Conservation (phyloP, 495 filamentous ascomycete species). For the Collariella sp. region DNA sequence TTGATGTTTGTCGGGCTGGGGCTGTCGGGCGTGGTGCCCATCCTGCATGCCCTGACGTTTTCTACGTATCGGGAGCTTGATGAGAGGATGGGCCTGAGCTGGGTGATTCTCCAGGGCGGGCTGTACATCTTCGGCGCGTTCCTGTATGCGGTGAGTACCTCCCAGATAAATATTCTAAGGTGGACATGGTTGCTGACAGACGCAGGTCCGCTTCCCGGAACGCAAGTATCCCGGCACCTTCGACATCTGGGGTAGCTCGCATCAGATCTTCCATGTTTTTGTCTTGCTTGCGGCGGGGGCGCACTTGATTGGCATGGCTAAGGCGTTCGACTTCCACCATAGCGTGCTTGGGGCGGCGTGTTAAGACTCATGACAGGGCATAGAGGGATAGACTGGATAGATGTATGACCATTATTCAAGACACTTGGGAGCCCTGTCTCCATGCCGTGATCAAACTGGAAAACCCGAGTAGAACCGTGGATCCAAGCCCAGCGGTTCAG, state of each 20-base stretch:
- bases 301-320: conserved; percentile 55
- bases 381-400: background rate
- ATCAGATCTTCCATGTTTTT: conserved; percentile 72
- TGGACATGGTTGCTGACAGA: background rate
- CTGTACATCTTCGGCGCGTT: conserved; percentile 81
- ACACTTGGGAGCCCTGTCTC: no score
- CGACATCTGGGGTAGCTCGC: conserved; percentile 70
- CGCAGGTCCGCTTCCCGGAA: conserved; percentile 51
- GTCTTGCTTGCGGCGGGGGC: conserved; percentile 57
- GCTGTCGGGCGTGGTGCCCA: conserved; percentile 71
- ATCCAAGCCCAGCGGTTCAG: no score
- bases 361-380: background rate
- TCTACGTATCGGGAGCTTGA: conserved; percentile 43
- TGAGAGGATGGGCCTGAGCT: conserved; percentile 69
- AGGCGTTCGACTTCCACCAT: conserved; percentile 44
- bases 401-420: background rate
- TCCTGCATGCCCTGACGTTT: conserved; percentile 55
- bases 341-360: conserved; percentile 31
- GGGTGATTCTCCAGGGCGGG: conserved; percentile 66
- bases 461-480: no score
- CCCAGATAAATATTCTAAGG: background rate
- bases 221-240: conserved; percentile 53
- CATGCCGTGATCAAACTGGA: no score
- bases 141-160: conserved; percentile 55
- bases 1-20: conserved; percentile 89